These are phyloP conservation scores for Populus trichocarpa DNA, from an alignment of 441 rosid genomes.

Conservation along the genomic window DNA sequence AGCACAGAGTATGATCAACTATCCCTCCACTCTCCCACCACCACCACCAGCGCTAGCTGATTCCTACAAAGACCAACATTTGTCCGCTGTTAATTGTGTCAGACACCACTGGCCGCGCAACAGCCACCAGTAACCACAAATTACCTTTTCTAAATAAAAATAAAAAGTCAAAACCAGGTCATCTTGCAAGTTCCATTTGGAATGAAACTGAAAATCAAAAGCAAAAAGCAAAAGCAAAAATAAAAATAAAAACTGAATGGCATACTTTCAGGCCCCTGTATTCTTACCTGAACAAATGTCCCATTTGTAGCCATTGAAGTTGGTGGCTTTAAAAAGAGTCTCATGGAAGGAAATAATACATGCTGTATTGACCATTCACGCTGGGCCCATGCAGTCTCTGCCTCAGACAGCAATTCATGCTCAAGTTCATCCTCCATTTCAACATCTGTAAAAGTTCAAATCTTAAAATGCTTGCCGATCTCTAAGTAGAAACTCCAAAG, in stretches of 20 bases:
- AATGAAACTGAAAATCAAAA: not conserved
- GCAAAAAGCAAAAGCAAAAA: not conserved
- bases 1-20: not conserved
- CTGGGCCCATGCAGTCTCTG: slow-evolving; percentile 87
- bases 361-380: slow-evolving; percentile 98
- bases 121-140: not conserved
- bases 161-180: not conserved
- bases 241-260: not conserved
- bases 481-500: not conserved
- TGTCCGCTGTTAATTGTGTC: not conserved
- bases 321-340: slow-evolving; percentile 87
- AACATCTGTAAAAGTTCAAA: slow-evolving; percentile 22
- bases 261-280: not conserved
- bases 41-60: not conserved
- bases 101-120: not conserved
- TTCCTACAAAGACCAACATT: not conserved
- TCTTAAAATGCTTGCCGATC: not conserved
- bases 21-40: not conserved
- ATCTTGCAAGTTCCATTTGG: not conserved
- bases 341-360: slow-evolving; percentile 84
- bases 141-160: not conserved
- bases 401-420: slow-evolving; percentile 66
- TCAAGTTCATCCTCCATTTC: slow-evolving; percentile 49
- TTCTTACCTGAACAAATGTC: slow-evolving; percentile 78
- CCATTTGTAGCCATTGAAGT: slow-evolving; percentile 83